Base-by-base conservation (phyloP, 371 early-diverging fungal species). In the Ordospora colligata region DNA sequence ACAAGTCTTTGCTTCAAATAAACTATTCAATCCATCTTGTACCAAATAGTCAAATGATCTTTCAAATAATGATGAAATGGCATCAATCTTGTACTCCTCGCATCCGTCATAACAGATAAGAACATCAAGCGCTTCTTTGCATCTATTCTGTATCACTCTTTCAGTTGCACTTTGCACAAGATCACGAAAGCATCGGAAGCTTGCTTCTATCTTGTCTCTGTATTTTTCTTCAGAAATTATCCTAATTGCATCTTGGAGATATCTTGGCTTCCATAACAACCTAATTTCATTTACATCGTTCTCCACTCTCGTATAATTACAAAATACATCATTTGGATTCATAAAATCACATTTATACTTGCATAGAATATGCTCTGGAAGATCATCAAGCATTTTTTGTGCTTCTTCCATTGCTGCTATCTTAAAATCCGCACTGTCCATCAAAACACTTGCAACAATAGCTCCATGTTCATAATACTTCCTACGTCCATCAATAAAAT, bases 391-490 rank as follows among this genome's bases (percentile, higher is more conserved):
- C 58, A 58, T 58, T 11, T 12, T 32, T 25, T 58, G 58, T 58
- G 58, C 14, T 10, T 58, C 58, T 0, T 37, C 40, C 58, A 58
- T 58, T 7, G 58, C 14, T 37, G 12, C 58, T 58, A 58, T 17
- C 6, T 10, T 25, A 58, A 58, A 58, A 7, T 58, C 58, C 11
- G 17, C 12, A 2, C 37, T 58, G 17, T 58, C 25, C 40, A 58
- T 12, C 32, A 58, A 58, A 37, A 58, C 58, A 14, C 58, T 58
- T 58, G 58, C 58, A 37, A 58, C 58, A 58, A 58, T 58, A 1
- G 58, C 58, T 32, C 58, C 58, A 37, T 58, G 58, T 12, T 58
- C 58, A 37, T 58, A 58, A 40, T 58, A 58, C n/a, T 37, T 37
- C n/a, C 58, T 58, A 17, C 58, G 58, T 6, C 58, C 58, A 58